A percentile compares a stretch with the other conserved stretches of the same genome.
phyloP scores from a whole-genome alignment of 2,329 filamentous ascomycete genomes.

The Colletotrichum tropicicola region DNA sequence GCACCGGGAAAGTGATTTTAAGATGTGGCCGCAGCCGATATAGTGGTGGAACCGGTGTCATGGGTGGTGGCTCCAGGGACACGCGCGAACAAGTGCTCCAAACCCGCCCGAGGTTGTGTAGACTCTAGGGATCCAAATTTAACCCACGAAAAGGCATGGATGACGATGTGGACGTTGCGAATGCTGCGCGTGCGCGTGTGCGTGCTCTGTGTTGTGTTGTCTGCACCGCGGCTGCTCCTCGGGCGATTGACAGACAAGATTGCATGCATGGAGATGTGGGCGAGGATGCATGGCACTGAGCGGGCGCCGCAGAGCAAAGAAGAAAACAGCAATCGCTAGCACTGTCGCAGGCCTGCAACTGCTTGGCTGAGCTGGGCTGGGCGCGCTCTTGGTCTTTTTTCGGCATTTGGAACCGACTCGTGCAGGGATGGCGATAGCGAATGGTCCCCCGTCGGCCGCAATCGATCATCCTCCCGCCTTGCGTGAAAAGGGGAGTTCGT shows the following conservation, averaged over 20 bases:
- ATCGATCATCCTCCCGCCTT: constrained; percentile 29
- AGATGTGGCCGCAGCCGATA: constrained; percentile 27
- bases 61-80: constrained; percentile 12
- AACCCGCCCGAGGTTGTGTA: neutral
- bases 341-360: neutral
- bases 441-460: constrained; percentile 3
- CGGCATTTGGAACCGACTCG: constrained; percentile 23
- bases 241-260: constrained; percentile 23
- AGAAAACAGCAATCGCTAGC: constrained; percentile 3
- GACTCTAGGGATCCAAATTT: constrained; percentile 9
- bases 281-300: neutral
- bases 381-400: neutral
- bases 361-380: neutral
- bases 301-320: neutral
- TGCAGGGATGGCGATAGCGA: constrained; percentile 23
- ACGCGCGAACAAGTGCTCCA: too few relatives aligned
- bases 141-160: neutral
- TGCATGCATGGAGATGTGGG: neutral
- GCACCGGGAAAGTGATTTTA: constrained; percentile 3
- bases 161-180: neutral
- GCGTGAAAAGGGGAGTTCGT: constrained; percentile 29
- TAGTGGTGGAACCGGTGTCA: constrained; percentile 18
- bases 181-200: neutral
- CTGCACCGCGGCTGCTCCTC: constrained; percentile 20
- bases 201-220: constrained; percentile 7